Evolutionary conservation across 2,329 filamentous ascomycete genomes (phyloP), one percentile per base, ranked within the genome.

Genomic region (Didymella glomerata): DNA sequence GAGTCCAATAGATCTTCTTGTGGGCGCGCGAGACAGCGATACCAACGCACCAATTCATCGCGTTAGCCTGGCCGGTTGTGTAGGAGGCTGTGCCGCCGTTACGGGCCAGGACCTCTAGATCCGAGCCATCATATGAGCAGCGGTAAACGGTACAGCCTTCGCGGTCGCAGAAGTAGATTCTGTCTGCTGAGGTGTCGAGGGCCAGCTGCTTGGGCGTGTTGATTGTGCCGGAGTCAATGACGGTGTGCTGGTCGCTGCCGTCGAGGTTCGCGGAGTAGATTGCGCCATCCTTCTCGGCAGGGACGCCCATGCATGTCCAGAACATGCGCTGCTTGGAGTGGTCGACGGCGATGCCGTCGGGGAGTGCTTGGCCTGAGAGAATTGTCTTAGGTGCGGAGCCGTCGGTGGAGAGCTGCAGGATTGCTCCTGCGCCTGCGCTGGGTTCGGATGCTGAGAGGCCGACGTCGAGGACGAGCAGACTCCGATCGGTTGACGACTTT

Each of bases 1-100:
- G 85, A 0, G 83, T 85, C 86, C 86, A 88, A 77, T 84, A 88
- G 45, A 88, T 76, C 41, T 80, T 78, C 14, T 79, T 78, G 1
- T 73, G 71, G 0, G 70, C 58, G 0, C 73, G 72, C 3, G 80
- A 79, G 0, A 88, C 76, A 0, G 81, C 71, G 38, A 88, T 78
- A 1, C 86, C 86, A 9, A 88, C 85, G 54, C 83, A 86, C 84
- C 84, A 86, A 4, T 76, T 62, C 28, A 51, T 82, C 10, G 66
- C 61, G 28, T 83, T 79, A 14, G 52, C 52, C 3, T 50, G 47
- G 6, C 54, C 52, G 1, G 48, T 11, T 13, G 45, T 48, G 11
- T 38, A 30, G 11, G 42, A 45, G 5, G 40, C 38, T 11, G 44
- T 30, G 3, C 42, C 53, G 45, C 48, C 48, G 7, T 60, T 66